phyloP scores from a whole-genome alignment of 169 alveolate genomes.

The Cryptosporidium canis region DNA sequence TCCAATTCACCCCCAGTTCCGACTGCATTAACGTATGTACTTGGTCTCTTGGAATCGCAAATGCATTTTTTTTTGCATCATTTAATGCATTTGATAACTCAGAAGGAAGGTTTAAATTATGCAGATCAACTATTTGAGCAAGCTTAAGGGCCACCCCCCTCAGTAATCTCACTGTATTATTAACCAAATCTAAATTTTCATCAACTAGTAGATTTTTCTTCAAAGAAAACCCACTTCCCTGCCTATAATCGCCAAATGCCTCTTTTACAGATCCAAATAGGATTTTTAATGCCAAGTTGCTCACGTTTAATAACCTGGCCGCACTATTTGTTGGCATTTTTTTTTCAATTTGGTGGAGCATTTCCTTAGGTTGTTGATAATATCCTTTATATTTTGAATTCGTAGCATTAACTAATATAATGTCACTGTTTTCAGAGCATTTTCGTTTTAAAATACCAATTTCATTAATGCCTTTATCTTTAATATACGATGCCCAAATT shows the following conservation, averaged over 20 bases:
- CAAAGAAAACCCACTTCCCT: background rate
- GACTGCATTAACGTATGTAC: constrained; percentile 65
- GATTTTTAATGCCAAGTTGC: background rate
- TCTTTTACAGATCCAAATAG: background rate
- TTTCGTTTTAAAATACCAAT: background rate
- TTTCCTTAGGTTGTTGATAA: background rate
- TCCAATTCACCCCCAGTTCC: constrained; percentile 75
- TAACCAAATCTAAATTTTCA: constrained; percentile 69
- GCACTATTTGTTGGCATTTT: background rate
- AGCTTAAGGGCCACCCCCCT: constrained; percentile 78
- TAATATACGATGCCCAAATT: background rate
- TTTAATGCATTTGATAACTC: constrained; percentile 74
- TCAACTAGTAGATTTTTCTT: background rate
- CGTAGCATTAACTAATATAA: background rate
- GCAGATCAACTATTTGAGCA: constrained; percentile 75
- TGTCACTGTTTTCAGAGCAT: background rate
- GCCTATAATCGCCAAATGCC: background rate
- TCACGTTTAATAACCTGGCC: background rate
- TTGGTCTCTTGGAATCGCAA: constrained; percentile 74
- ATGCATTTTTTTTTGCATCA: constrained; percentile 75
- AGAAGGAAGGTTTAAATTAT: constrained; percentile 73
- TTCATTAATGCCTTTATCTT: background rate
- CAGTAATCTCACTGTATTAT: constrained; percentile 73
- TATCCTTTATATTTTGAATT: background rate
- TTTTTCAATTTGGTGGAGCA: background rate